Percentiles rank a stretch among this genome's conserved stretches.
These are phyloP conservation scores for Leavenworthia alabamica DNA, from an alignment of 345 rosid genomes.

Conservation along the genomic window DNA sequence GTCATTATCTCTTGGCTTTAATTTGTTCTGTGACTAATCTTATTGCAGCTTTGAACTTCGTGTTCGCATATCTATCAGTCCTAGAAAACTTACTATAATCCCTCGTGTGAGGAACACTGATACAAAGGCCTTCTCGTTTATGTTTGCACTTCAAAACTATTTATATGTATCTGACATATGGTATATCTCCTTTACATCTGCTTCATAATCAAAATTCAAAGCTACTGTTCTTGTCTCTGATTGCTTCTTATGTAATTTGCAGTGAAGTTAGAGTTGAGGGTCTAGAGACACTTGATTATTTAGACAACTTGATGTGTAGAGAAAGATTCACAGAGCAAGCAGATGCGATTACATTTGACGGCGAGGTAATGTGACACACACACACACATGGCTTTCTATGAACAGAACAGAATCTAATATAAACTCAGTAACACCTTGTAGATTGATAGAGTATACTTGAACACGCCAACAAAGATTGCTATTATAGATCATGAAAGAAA, in stretches of 20 bases:
- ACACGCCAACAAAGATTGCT: slow-evolving; percentile 75
- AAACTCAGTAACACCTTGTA: slow-evolving; percentile 9
- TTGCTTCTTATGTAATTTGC: slow-evolving; percentile 32
- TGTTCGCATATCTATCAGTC: slow-evolving; percentile 63
- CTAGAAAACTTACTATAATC: slow-evolving; percentile 72
- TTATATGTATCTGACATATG: slow-evolving; percentile 87
- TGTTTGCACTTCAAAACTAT: slow-evolving; percentile 61
- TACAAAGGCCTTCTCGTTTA: slow-evolving; percentile 64
- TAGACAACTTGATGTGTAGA: slow-evolving; percentile 53
- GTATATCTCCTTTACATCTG: slow-evolving; percentile 29
- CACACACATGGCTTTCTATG: not conserved
- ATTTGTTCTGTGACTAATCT: not conserved
- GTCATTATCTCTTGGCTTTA: not conserved
- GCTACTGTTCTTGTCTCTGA: not conserved
- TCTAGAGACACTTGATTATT: slow-evolving; percentile 82
- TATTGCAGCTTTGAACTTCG: slow-evolving; percentile 81
- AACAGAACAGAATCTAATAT: slow-evolving; percentile 1
- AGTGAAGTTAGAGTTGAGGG: slow-evolving; percentile 91
- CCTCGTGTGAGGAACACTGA: slow-evolving; percentile 92
- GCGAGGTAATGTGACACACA: slow-evolving; percentile 44
- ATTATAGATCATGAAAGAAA: slow-evolving; percentile 86
- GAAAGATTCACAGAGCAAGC: slow-evolving; percentile 85
- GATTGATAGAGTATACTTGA: slow-evolving; percentile 71
- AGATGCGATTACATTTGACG: slow-evolving; percentile 80
- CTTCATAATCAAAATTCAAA: not conserved